Percentiles rank a stretch among this genome's conserved stretches.
phyloP scores from a whole-genome alignment of 768 basidiomycete genomes.

The Termitomyces sp. region DNA sequence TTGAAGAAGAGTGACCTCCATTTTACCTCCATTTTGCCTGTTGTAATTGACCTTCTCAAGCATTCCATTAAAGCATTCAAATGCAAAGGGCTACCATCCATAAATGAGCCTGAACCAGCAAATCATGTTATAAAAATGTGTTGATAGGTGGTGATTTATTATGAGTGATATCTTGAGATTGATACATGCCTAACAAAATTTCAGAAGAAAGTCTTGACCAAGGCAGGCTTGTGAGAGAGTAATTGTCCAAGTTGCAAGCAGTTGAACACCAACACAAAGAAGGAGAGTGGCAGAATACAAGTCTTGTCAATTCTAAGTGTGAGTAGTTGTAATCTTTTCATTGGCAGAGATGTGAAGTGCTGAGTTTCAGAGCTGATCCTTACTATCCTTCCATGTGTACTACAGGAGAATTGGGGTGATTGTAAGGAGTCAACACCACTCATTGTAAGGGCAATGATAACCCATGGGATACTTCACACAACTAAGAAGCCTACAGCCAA shows the following conservation, averaged over 20 bases:
- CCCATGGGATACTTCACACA: no score
- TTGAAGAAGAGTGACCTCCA: neutral
- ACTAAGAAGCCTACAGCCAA: no score
- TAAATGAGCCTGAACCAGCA: neutral
- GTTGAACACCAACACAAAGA: neutral
- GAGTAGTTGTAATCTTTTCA: neutral
- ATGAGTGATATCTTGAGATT: neutral
- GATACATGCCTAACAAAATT: neutral
- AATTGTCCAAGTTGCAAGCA: neutral
- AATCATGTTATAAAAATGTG: neutral
- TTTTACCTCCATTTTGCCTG: neutral
- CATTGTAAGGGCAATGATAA: no score
- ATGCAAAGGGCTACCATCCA: neutral
- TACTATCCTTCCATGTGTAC: neutral
- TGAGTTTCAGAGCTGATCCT: neutral
- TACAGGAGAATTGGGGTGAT: neutral
- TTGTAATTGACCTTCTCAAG: neutral
- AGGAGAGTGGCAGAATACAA: neutral
- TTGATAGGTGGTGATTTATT: neutral
- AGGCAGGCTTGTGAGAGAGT: neutral
- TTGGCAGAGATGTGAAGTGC: neutral
- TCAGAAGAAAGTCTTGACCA: neutral
- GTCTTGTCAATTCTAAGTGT: neutral
- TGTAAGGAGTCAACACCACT: neutral
- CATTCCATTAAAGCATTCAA: neutral